Evolutionary conservation across 208 protist species (phyloP).

Genomic region (Acanthamoeba lenticulata): DNA sequence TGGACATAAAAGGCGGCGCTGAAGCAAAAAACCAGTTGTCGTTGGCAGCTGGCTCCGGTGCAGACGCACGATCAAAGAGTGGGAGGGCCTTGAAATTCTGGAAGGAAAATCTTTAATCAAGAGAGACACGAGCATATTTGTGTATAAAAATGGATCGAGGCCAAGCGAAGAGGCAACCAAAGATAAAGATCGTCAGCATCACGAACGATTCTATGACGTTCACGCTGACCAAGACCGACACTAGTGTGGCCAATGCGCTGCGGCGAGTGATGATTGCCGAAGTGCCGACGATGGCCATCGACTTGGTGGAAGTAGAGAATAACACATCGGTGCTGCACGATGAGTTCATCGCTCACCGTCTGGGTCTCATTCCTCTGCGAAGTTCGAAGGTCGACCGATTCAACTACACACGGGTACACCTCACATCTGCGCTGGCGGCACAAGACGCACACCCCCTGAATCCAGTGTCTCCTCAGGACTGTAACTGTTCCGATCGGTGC

Average conservation of each 20-base stretch:
- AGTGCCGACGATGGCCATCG: constrained; percentile 97
- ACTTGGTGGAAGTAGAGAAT: constrained; percentile 92
- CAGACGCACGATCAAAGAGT: too few species aligned
- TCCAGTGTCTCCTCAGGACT: background rate
- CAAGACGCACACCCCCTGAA: background rate
- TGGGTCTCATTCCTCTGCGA: constrained; percentile 97
- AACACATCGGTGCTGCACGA: constrained; percentile 96
- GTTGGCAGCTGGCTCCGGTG: too few species aligned
- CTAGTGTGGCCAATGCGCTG: constrained; percentile 94
- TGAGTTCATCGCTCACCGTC: constrained; percentile 98
- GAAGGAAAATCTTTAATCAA: too few species aligned
- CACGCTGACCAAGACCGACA: constrained; percentile 78
- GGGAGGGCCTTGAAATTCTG: too few species aligned
- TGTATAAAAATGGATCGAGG: background rate
- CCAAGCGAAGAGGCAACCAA: constrained; percentile 55
- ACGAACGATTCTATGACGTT: constrained; percentile 78
- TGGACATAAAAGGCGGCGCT: too few species aligned
- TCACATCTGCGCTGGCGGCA: background rate
- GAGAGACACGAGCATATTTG: too few species aligned
- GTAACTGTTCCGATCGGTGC: constrained; percentile 6
- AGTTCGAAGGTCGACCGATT: constrained; percentile 74
- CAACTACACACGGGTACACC: constrained; percentile 72
- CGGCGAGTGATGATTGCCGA: constrained; percentile 98
- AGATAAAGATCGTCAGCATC: constrained; percentile 79
- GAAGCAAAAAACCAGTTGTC: too few species aligned